Evolutionary conservation across 169 alveolate genomes (phyloP).

Genomic region (Amoebophrya sp.): DNA sequence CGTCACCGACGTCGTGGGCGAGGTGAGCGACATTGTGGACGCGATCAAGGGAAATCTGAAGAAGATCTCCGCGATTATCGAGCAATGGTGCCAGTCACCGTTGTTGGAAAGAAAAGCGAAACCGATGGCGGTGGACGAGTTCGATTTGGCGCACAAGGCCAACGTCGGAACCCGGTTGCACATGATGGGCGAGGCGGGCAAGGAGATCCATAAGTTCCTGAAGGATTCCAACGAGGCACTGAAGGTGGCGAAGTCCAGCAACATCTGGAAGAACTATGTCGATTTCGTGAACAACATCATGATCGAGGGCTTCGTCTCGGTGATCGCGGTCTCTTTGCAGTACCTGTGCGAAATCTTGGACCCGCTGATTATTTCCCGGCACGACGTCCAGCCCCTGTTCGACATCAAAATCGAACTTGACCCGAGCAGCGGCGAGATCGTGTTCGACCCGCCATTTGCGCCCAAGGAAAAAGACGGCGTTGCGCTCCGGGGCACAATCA

Average conservation of each 20-base stretch:
- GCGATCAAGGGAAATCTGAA: conserved; percentile 71
- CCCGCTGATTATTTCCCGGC: conserved; percentile 64
- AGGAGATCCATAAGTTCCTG: conserved; percentile 70
- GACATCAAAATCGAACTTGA: conserved; percentile 73
- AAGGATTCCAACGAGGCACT: conserved; percentile 80
- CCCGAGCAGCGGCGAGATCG: conserved; percentile 33
- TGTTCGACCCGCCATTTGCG: conserved; percentile 45
- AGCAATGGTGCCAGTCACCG: conserved; percentile 60
- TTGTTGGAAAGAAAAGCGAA: conserved; percentile 68
- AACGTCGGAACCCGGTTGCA: conserved; percentile 54
- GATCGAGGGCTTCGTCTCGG: conserved; percentile 77
- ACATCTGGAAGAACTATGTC: conserved; percentile 76
- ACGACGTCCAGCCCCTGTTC: conserved; percentile 74
- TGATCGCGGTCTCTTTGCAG: conserved; percentile 63
- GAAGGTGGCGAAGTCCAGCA: conserved; percentile 70
- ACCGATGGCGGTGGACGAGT: conserved; percentile 65
- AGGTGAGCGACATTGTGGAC: conserved; percentile 68
- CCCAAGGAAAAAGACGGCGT: conserved; percentile 28
- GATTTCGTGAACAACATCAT: conserved; percentile 73
- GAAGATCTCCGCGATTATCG: conserved; percentile 58
- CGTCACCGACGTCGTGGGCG: conserved; percentile 63
- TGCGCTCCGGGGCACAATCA: conserved; percentile 63
- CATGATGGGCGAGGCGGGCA: conserved; percentile 69
- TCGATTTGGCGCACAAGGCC: conserved; percentile 65
- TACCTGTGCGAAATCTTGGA: conserved; percentile 72